A percentile compares a stretch with the other conserved stretches of the same genome.
Conservation (phyloP, 306 rosid species). For the Morella rubra region DNA sequence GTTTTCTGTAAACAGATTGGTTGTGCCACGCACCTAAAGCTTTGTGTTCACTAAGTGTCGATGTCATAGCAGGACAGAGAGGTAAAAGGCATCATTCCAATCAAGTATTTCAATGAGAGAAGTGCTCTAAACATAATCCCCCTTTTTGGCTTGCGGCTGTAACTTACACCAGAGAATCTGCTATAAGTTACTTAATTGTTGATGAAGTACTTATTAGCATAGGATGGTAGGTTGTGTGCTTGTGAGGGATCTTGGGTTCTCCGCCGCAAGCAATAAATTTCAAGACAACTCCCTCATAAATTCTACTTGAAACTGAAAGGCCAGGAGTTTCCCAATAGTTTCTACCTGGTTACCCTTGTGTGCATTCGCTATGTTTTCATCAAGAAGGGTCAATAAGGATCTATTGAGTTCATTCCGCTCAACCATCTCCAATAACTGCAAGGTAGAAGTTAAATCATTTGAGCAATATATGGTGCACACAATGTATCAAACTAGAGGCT, state of each 20-base stretch:
- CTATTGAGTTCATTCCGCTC: conserved; percentile 72
- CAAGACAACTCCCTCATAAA: conserved; percentile 10
- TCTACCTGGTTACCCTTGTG: conserved; percentile 73
- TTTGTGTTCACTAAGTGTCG: not conserved
- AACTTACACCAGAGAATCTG: not conserved
- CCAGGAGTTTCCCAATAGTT: conserved; percentile 16
- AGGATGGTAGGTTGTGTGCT: not conserved
- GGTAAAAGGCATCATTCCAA: not conserved
- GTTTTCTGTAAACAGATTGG: not conserved
- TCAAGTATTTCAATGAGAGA: not conserved
- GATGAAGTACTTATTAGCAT: not conserved
- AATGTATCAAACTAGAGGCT: not conserved
- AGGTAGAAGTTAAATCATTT: conserved; percentile 16
- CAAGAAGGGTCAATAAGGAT: conserved; percentile 82
- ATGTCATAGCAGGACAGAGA: not conserved
- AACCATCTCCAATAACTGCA: conserved; percentile 82
- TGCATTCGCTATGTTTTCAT: conserved; percentile 86
- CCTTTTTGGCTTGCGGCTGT: not conserved
- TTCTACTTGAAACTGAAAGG: conserved; percentile 14
- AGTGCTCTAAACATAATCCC: not conserved
- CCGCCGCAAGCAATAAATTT: conserved; percentile 7
- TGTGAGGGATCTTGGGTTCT: conserved; percentile 13
- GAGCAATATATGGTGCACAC: not conserved
- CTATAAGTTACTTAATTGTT: not conserved
- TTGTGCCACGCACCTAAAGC: not conserved